Evolutionary conservation across 805 yeast genomes (phyloP).

Genomic region (Hanseniaspora lachancei): DNA sequence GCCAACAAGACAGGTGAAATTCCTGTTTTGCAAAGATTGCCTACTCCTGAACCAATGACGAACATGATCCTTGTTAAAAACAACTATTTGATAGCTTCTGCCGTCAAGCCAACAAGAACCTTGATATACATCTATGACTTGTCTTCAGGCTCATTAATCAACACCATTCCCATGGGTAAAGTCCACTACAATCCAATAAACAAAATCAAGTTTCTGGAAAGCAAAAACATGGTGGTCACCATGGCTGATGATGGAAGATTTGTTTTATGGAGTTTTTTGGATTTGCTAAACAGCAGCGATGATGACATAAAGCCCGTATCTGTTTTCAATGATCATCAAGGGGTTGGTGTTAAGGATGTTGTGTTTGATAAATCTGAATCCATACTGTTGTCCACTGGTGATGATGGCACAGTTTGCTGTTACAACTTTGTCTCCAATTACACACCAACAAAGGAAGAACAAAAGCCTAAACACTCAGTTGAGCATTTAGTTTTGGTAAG

Average conservation of each 20-base stretch:
- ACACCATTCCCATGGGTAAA: slow-evolving; percentile 37
- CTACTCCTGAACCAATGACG: slow-evolving; percentile 66
- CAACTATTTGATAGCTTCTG: slow-evolving; percentile 53
- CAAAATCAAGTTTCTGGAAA: slow-evolving; percentile 42
- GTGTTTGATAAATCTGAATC: slow-evolving; percentile 4
- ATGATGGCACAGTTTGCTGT: slow-evolving; percentile 10
- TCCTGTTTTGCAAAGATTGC: slow-evolving; percentile 62
- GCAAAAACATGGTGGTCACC: slow-evolving; percentile 54
- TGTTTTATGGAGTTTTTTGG: slow-evolving; percentile 57
- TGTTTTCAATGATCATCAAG: slow-evolving; percentile 44
- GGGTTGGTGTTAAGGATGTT: slow-evolving; percentile 20
- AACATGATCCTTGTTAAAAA: slow-evolving; percentile 18
- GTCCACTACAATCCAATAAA: slow-evolving; percentile 70
- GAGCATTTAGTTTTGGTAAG: slow-evolving; percentile 5
- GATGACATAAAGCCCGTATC: slow-evolving; percentile 43
- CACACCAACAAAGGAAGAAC: neutral
- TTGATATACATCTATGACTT: slow-evolving; percentile 74
- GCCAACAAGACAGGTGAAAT: slow-evolving; percentile 21
- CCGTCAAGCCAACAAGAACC: slow-evolving; percentile 26
- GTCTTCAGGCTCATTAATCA: slow-evolving; percentile 56
- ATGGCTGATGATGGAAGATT: slow-evolving; percentile 76
- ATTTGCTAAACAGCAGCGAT: slow-evolving; percentile 33
- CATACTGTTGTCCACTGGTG: slow-evolving; percentile 1
- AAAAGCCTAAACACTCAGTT: neutral
- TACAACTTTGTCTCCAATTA: slow-evolving; percentile 6